Evolutionary conservation across 2,329 filamentous ascomycete species (phyloP).

Genomic region (Chrysosporium keratinophilum): DNA sequence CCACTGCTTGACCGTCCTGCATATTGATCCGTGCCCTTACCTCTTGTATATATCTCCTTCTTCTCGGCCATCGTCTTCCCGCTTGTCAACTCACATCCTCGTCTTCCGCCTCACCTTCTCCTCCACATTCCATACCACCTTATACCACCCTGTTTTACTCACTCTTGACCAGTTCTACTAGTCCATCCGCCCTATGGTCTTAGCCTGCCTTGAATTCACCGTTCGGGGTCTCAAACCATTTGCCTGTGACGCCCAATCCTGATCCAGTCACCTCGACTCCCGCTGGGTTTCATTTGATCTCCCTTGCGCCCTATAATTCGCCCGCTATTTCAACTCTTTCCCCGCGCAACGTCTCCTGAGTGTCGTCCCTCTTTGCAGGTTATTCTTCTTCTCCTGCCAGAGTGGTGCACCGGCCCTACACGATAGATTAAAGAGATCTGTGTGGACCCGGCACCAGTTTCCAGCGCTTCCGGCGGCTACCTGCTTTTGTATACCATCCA

Average conservation of each 20-base stretch:
- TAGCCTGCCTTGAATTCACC: background rate
- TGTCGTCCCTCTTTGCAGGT: background rate
- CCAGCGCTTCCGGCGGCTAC: slow-evolving; percentile 10
- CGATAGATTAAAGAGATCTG: background rate
- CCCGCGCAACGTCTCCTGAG: background rate
- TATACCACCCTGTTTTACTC: slow-evolving; percentile 2
- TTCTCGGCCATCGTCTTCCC: background rate
- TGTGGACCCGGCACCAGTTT: slow-evolving; percentile 3
- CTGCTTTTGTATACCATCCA: slow-evolving; percentile 5
- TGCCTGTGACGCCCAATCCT: background rate
- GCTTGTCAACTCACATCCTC: background rate
- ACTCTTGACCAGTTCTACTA: background rate
- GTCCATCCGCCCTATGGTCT: slow-evolving; percentile 1
- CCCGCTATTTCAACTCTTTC: background rate
- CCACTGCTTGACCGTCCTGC: background rate
- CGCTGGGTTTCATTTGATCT: background rate
- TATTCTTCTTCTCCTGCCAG: background rate
- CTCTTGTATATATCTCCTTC: background rate
- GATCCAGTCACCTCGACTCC: background rate
- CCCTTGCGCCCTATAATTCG: background rate
- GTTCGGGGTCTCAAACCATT: background rate
- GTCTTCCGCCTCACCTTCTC: background rate
- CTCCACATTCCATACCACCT: background rate
- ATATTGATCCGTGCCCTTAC: no score
- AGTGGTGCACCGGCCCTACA: background rate